These are phyloP conservation scores for Limtongia smithiae DNA, from an alignment of 805 yeast genomes.

Conservation along the genomic window DNA sequence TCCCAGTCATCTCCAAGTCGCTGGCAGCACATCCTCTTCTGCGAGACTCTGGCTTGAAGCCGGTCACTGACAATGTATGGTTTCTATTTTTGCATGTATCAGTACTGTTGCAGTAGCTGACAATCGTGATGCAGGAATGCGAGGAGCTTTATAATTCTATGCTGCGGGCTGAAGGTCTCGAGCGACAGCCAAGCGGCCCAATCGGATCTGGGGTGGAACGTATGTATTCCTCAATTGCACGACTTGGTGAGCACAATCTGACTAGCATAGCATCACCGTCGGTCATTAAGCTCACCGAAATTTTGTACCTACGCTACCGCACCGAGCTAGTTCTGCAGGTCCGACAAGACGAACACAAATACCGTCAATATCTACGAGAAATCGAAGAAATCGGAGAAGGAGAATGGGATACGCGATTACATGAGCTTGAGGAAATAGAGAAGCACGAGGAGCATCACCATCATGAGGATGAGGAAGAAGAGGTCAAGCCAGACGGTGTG, in stretches of 20 bases:
- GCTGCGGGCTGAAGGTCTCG: constrained; percentile 22
- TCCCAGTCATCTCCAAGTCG: constrained; percentile 24
- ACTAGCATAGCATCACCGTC: constrained; percentile 26
- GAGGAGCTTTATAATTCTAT: constrained; percentile 22
- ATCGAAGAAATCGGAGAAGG: constrained; percentile 45
- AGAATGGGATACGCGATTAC: constrained; percentile 39
- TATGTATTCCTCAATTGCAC: constrained; percentile 1
- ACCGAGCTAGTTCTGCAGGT: constrained; percentile 28
- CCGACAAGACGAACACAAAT: constrained; percentile 38
- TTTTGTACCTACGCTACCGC: constrained; percentile 24
- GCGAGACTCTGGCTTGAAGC: constrained; percentile 20
- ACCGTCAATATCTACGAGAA: constrained; percentile 39
- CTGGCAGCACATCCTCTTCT: constrained; percentile 29
- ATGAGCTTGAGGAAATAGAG: constrained; percentile 26
- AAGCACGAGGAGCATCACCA: background rate
- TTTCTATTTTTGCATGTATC: background rate
- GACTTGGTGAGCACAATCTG: background rate
- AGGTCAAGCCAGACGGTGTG: constrained; percentile 1
- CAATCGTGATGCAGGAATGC: constrained; percentile 26
- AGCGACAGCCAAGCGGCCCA: constrained; percentile 21
- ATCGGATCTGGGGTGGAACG: constrained; percentile 23
- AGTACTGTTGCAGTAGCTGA: background rate
- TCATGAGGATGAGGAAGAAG: background rate
- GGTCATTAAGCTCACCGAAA: constrained; percentile 27
- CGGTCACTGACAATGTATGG: constrained; percentile 17